Percentiles rank a stretch among this genome's conserved stretches.
Conservation (phyloP, 495 filamentous ascomycete genomes). For the Tuber brumale region DNA sequence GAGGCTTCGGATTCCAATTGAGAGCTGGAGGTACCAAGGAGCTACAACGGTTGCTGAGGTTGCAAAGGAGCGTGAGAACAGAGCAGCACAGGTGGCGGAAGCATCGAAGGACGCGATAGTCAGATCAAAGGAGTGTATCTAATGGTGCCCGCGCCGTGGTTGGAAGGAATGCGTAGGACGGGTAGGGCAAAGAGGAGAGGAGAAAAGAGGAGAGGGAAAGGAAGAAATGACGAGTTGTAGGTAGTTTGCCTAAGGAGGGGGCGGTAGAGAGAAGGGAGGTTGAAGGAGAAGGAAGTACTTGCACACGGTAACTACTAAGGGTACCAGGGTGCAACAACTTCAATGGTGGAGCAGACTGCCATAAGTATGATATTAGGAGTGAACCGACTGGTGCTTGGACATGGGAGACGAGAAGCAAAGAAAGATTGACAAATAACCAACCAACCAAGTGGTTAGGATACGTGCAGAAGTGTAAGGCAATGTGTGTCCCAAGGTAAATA, state of each 20-base stretch:
- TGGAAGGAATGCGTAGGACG: slow-evolving; percentile 26
- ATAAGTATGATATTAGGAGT: not conserved
- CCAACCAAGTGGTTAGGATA: not conserved
- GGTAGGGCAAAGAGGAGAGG: not conserved
- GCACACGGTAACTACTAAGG: not conserved
- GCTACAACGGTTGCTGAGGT: slow-evolving; percentile 13
- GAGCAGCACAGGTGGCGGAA: slow-evolving; percentile 18
- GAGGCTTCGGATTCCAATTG: not conserved
- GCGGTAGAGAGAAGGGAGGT: not conserved
- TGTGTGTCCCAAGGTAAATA: not conserved
- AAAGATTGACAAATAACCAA: not conserved
- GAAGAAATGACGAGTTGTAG: slow-evolving; percentile 5
- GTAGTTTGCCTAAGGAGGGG: slow-evolving; percentile 7
- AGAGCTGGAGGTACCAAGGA: slow-evolving; percentile 4
- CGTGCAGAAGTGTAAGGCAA: not conserved
- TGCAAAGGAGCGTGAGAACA: slow-evolving; percentile 22
- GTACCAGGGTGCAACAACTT: not conserved
- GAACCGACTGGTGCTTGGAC: not conserved
- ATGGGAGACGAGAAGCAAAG: not conserved
- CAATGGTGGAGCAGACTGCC: not conserved
- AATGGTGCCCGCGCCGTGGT: slow-evolving; percentile 35
- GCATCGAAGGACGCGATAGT: slow-evolving; percentile 21
- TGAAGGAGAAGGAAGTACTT: not conserved
- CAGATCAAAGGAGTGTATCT: slow-evolving; percentile 18
- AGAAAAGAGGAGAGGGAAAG: not conserved